Evolutionary conservation across 2,329 filamentous ascomycete genomes (phyloP).

Genomic region (Colletotrichum spaethianum): DNA sequence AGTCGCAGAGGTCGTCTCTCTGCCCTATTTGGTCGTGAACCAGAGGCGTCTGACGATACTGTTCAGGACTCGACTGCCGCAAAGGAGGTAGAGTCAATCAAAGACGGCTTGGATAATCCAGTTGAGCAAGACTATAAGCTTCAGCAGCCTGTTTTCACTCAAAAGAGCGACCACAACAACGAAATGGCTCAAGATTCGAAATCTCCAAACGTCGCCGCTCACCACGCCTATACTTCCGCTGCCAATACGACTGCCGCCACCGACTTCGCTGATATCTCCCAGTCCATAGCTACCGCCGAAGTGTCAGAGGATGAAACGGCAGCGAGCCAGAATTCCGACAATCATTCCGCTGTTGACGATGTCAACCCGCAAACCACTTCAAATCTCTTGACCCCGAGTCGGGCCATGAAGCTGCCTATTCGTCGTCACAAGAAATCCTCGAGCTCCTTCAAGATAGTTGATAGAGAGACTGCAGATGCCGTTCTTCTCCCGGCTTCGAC

Average conservation of each 20-base stretch:
- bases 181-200: background rate
- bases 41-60: background rate
- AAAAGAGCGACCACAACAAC: background rate
- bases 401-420: background rate
- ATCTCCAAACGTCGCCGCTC: background rate
- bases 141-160: background rate
- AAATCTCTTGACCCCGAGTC: background rate
- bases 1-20: slow-evolving; percentile 15
- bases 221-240: background rate
- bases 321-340: background rate
- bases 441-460: slow-evolving; percentile 25
- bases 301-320: too few species aligned
- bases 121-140: background rate
- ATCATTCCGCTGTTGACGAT: background rate
- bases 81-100: background rate
- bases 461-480: slow-evolving; percentile 7
- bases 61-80: background rate
- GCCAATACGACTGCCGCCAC: background rate
- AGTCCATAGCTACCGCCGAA: background rate
- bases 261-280: background rate
- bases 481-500: slow-evolving; percentile 13
- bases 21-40: slow-evolving; percentile 17
- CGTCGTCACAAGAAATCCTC: slow-evolving; percentile 32
- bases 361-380: background rate
- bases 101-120: background rate